phyloP scores from a whole-genome alignment of 225 moss, liverwort and hornwort genomes.

The Polytrichum formosum region DNA sequence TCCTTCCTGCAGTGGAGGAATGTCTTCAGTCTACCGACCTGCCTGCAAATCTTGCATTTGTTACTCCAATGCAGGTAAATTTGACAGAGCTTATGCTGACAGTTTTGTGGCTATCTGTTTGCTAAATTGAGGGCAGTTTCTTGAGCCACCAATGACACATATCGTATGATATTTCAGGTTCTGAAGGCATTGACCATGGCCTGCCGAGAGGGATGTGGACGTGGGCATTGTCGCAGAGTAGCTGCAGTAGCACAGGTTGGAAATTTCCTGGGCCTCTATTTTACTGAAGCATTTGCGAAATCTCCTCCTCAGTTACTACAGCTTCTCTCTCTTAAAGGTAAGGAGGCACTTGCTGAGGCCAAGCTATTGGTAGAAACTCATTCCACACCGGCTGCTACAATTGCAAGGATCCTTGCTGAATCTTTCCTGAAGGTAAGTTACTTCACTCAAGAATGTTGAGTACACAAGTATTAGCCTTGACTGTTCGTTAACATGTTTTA shows the following conservation, averaged over 20 bases:
- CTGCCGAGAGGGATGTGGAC: constrained; percentile 76
- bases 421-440: constrained; percentile 78
- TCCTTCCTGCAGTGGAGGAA: constrained; percentile 57
- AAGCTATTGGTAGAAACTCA: constrained; percentile 87
- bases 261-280: constrained; percentile 69
- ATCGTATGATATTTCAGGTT: constrained; percentile 26
- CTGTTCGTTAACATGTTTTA: background rate
- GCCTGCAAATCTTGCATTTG: constrained; percentile 43
- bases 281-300: constrained; percentile 70
- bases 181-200: constrained; percentile 65
- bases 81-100: background rate
- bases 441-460: too few relatives aligned
- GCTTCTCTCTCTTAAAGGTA: constrained; percentile 89
- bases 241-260: constrained; percentile 82
- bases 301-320: constrained; percentile 76
- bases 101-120: too few relatives aligned
- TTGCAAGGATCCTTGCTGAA: constrained; percentile 91
- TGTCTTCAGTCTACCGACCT: constrained; percentile 51
- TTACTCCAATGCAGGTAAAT: constrained; percentile 62
- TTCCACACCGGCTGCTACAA: constrained; percentile 66
- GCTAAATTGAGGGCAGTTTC: background rate
- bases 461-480: background rate
- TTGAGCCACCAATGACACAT: background rate
- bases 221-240: constrained; percentile 81
- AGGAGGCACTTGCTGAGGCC: constrained; percentile 86